Evolutionary conservation across 345 rosid genomes (phyloP), one percentile per base, ranked within the genome.

Genomic region (Jatropha curcas): DNA sequence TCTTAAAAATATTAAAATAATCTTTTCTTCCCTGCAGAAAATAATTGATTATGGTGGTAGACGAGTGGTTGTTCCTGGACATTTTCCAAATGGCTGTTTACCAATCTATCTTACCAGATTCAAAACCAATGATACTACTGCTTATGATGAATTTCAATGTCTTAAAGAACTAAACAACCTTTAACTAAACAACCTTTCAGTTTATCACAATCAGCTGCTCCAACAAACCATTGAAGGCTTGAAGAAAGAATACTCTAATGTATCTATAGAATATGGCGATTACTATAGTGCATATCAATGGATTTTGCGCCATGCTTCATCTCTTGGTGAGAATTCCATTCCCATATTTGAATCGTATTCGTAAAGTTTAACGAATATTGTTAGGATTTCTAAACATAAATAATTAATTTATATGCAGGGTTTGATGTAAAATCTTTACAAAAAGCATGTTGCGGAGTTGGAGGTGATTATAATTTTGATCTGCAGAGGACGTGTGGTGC

Each of bases 361-460:
- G n/a, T n/a, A n/a, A n/a, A n/a, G n/a, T n/a, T n/a, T n/a, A n/a
- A n/a, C n/a, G n/a, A n/a, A n/a, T n/a, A n/a, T n/a, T n/a, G n/a
- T n/a, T n/a, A n/a, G n/a, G n/a, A n/a, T n/a, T n/a, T n/a, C n/a
- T n/a, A n/a, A n/a, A n/a, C n/a, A n/a, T n/a, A n/a, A n/a, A n/a
- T n/a, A n/a, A n/a, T n/a, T n/a, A n/a, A n/a, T n/a, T n/a, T 45
- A 14, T 14, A 45, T 12, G 14, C 50, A 71, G 63, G 63, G 19
- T 77, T n/a, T n/a, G n/a, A 77, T 31, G 24, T 22, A 13, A 14
- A 5, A 56, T n/a, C 9, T 4, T 22, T 9, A 60, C 50, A 68
- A 39, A 73, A 73, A 59, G 59, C 77, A 25, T 78, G 77, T 45
- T 78, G 77, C n/a, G 77, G 77, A 10, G 31, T 68, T 3, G 71